Evolutionary conservation across 805 yeast species (phyloP).

Genomic region (Kockiozyma suomiensis): DNA sequence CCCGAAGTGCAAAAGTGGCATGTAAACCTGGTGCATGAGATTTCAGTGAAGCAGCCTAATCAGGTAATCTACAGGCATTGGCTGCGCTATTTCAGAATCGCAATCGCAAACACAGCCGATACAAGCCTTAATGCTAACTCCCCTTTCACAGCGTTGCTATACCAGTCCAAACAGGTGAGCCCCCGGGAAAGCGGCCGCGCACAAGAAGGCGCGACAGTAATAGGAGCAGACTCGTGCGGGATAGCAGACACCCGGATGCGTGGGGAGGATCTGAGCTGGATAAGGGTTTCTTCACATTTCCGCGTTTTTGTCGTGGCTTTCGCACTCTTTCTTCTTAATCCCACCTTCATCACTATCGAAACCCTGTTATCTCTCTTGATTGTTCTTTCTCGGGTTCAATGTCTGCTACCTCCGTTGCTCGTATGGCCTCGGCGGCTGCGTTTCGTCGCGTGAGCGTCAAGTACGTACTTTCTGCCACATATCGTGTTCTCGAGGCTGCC

Average conservation of each 20-base stretch:
- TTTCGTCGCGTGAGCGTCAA: constrained; percentile 18
- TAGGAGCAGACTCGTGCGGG: neutral
- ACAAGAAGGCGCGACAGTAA: neutral
- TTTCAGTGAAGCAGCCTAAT: too few relatives aligned
- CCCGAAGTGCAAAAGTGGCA: too few relatives aligned
- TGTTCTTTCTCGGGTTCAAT: constrained; percentile 10
- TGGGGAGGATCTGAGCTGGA: neutral
- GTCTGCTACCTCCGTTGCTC: constrained; percentile 31
- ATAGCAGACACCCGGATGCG: constrained; percentile 20
- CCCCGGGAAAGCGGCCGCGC: neutral
- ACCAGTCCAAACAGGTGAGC: too few relatives aligned
- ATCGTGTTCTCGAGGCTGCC: neutral
- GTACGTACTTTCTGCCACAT: constrained; percentile 10
- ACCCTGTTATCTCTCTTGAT: neutral
- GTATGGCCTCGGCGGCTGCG: constrained; percentile 31
- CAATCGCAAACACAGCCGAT: neutral
- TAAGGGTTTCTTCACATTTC: neutral
- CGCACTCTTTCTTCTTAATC: neutral
- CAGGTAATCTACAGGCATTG: too few relatives aligned
- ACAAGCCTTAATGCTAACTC: neutral
- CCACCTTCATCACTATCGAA: neutral
- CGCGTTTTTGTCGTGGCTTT: constrained; percentile 1
- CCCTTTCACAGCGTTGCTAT: neutral
- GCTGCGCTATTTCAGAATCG: too few relatives aligned
- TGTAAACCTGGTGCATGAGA: too few relatives aligned